Evolutionary conservation across 2,329 filamentous ascomycete species (phyloP), one percentile per base, ranked within the genome.

Genomic region (Fusarium cicatricum): DNA sequence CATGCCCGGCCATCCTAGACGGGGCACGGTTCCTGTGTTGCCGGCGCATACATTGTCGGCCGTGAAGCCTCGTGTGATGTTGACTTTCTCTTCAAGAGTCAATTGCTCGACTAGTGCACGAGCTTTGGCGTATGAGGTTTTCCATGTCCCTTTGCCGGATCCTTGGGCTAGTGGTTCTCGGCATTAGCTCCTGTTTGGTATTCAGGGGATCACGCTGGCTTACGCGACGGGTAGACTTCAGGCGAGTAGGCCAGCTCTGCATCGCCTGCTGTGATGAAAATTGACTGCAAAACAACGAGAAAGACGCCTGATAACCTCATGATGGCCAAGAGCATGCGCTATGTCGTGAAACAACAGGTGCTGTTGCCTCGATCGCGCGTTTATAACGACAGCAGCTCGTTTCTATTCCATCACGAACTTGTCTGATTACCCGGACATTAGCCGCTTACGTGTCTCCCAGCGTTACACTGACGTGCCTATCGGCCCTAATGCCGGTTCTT

Each of bases 51-150:
- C 70, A 54, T 79, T 82, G 78, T 76, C 74, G 3, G 72, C 85
- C 64, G 83, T 80, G 40, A 87, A 82, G 34, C 79, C 79, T n/a
- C 75, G 71, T 2, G 79, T 82, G 6, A 81, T 70, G 55, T 82
- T 81, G 29, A 75, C 85, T 68, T 87, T 89, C 67, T 90, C 87
- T 11, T 87, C 86, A 2, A 90, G 71, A 0, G 86, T 90, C 82
- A 90, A 84, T 45, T 83, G 80, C 23, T 75, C 74, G 10, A 89
- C 86, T 3, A 90, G 72, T 2, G 74, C 69, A 29, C 80, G 76
- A 2, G 87, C 87, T 58, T 82, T 84, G 37, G 73, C 72, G 65
- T 88, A 89, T 36, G 86, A 85, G 21, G 77, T 75, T 8, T 77
- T 75, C 87, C 87, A 90, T 23, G 52, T 53, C 2, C 75, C 77